Evolutionary conservation across 768 basidiomycete genomes (phyloP).

Genomic region (Coprinopsis cinerea): DNA sequence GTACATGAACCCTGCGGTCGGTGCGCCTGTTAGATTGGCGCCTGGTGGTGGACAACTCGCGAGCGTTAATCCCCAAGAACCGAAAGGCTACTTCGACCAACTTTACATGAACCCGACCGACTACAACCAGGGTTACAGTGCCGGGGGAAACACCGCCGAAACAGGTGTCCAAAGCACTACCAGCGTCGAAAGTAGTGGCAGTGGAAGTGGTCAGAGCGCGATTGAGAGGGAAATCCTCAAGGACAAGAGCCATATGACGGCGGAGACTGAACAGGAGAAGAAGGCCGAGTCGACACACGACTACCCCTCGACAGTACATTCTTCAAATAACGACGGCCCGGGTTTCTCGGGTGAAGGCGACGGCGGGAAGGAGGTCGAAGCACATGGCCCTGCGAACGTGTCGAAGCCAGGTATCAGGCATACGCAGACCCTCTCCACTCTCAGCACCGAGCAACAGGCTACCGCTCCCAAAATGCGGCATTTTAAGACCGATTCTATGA

Average conservation of each 20-base stretch:
- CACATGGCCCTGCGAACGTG: neutral
- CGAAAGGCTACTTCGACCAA: slow-evolving; percentile 12
- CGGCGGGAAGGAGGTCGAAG: neutral
- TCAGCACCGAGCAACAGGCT: neutral
- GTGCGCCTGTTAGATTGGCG: slow-evolving; percentile 32
- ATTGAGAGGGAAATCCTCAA: neutral
- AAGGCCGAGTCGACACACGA: neutral
- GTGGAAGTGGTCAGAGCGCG: neutral
- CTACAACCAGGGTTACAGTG: neutral
- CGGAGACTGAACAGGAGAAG: neutral
- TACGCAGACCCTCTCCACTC: neutral
- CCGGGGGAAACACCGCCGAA: neutral
- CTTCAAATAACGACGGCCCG: neutral
- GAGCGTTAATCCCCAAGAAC: neutral
- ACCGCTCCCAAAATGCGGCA: neutral
- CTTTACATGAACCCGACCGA: slow-evolving; percentile 11
- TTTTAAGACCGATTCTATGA: neutral
- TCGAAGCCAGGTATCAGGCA: neutral
- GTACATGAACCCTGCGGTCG: slow-evolving; percentile 40
- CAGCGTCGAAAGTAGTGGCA: slow-evolving; percentile 4
- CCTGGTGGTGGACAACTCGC: neutral
- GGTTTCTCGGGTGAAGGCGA: neutral
- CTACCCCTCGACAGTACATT: neutral
- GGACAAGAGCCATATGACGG: slow-evolving; percentile 1
- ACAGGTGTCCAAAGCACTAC: neutral